phyloP scores from a whole-genome alignment of 1,284 basidiomycete species.

The Sporisorium scitamineum region DNA sequence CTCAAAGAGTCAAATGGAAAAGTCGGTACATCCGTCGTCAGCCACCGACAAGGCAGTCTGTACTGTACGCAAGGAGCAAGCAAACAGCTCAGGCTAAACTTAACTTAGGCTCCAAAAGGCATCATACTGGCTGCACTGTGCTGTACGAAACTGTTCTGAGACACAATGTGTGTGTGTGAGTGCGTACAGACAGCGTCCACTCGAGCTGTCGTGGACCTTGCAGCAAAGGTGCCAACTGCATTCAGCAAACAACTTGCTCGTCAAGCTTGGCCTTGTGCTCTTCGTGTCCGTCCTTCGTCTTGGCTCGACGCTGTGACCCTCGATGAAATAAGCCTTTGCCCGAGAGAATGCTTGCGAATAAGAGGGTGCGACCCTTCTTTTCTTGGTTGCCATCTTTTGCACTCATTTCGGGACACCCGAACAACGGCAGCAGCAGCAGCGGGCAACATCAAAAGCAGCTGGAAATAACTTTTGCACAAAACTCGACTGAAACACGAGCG shows the following conservation, averaged over 20 bases:
- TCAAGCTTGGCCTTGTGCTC: too few relatives aligned
- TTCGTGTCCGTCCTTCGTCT: not conserved
- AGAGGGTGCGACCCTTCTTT: not conserved
- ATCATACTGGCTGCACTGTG: not conserved
- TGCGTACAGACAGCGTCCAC: too few relatives aligned
- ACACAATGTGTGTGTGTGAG: not conserved
- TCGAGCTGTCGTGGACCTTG: too few relatives aligned
- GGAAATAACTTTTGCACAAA: constrained; percentile 4
- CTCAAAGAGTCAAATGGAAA: constrained; percentile 4
- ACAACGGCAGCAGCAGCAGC: not conserved
- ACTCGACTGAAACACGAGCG: constrained; percentile 5
- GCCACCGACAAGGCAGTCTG: not conserved
- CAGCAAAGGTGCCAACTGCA: too few relatives aligned
- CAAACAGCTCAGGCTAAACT: too few relatives aligned
- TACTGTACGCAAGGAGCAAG: not conserved
- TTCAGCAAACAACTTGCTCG: too few relatives aligned
- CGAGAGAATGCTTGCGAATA: not conserved
- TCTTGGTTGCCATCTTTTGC: not conserved
- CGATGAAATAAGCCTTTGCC: not conserved
- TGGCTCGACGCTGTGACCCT: not conserved
- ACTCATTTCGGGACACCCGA: not conserved
- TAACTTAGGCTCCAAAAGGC: too few relatives aligned
- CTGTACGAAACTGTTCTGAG: not conserved
- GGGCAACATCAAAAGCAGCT: not conserved
- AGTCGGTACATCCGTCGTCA: constrained; percentile 7